Percentiles rank a stretch among this genome's conserved stretches.
Evolutionary conservation across 2,329 filamentous ascomycete species (phyloP).

Genomic region (Bipolaris oryzae): DNA sequence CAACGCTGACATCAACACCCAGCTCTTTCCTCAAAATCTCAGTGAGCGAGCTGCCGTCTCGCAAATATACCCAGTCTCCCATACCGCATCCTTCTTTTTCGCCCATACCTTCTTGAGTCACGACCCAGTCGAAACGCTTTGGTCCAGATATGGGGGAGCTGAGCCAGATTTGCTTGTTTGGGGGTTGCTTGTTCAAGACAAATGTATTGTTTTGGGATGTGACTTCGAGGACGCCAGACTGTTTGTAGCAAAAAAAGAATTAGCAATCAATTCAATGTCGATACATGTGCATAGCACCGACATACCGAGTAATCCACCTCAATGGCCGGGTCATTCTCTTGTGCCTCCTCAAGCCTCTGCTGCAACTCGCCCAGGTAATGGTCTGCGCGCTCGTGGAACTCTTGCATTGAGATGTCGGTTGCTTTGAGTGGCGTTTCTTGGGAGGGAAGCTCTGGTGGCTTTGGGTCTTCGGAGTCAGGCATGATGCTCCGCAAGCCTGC

Average conservation of each 20-base stretch:
- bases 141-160: conserved; percentile 89
- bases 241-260: conserved; percentile 11
- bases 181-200: conserved; percentile 97
- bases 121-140: conserved; percentile 91
- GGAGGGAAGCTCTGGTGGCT: conserved; percentile 44
- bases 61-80: conserved; percentile 85
- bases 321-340: conserved; percentile 75
- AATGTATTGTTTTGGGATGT: conserved; percentile 73
- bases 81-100: conserved; percentile 77
- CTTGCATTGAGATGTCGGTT: conserved; percentile 68
- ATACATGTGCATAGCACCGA: conserved; percentile 20
- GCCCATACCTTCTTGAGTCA: conserved; percentile 72
- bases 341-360: conserved; percentile 69
- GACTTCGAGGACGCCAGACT: conserved; percentile 88
- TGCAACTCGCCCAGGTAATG: conserved; percentile 69
- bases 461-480: conserved; percentile 53
- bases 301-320: conserved; percentile 90
- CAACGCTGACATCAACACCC: conserved; percentile 60
- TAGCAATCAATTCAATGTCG: conserved; percentile 6
- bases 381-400: conserved; percentile 82
- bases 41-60: conserved; percentile 78
- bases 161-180: conserved; percentile 97
- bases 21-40: conserved; percentile 78
- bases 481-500: conserved; percentile 47
- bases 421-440: conserved; percentile 55